A percentile compares a stretch with the other conserved stretches of the same genome.
Evolutionary conservation across 768 basidiomycete species (phyloP).

Genomic region (Mycena rosella): DNA sequence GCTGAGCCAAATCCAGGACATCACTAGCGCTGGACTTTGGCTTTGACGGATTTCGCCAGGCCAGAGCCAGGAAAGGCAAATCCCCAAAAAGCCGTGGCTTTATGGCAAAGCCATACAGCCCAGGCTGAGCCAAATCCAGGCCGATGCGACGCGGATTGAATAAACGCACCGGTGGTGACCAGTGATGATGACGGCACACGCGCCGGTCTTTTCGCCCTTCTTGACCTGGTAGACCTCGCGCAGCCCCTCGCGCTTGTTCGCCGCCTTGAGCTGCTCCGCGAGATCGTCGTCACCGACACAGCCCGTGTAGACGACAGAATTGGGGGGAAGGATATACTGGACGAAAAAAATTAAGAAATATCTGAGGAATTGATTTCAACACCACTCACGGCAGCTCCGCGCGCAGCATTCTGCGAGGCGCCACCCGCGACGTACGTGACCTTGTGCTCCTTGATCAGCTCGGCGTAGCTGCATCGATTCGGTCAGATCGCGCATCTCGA

Average conservation of each 20-base stretch:
- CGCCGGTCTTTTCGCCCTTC: slow-evolving; percentile 90
- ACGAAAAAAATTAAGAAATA: slow-evolving; percentile 9
- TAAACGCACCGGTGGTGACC: slow-evolving; percentile 90
- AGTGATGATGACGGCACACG: slow-evolving; percentile 96
- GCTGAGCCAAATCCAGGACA: too few relatives aligned
- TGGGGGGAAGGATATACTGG: slow-evolving; percentile 92
- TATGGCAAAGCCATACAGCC: too few relatives aligned
- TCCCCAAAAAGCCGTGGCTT: too few relatives aligned
- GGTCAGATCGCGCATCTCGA: slow-evolving; percentile 14
- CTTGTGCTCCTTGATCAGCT: slow-evolving; percentile 80
- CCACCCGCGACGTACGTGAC: slow-evolving; percentile 97
- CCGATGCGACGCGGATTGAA: neutral
- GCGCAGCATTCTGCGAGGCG: slow-evolving; percentile 96
- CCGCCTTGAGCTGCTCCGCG: slow-evolving; percentile 87
- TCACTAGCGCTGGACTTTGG: too few relatives aligned
- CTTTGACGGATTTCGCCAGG: too few relatives aligned
- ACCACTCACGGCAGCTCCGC: slow-evolving; percentile 89
- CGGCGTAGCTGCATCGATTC: slow-evolving; percentile 78
- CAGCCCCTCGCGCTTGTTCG: slow-evolving; percentile 94
- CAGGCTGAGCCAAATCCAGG: too few relatives aligned
- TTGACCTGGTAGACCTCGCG: slow-evolving; percentile 91
- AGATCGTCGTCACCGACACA: slow-evolving; percentile 95
- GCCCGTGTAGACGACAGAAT: slow-evolving; percentile 94
- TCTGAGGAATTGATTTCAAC: neutral
- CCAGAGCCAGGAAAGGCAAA: too few relatives aligned